Evolutionary conservation across 2,329 filamentous ascomycete species (phyloP).

Genomic region (Fusarium sp.): DNA sequence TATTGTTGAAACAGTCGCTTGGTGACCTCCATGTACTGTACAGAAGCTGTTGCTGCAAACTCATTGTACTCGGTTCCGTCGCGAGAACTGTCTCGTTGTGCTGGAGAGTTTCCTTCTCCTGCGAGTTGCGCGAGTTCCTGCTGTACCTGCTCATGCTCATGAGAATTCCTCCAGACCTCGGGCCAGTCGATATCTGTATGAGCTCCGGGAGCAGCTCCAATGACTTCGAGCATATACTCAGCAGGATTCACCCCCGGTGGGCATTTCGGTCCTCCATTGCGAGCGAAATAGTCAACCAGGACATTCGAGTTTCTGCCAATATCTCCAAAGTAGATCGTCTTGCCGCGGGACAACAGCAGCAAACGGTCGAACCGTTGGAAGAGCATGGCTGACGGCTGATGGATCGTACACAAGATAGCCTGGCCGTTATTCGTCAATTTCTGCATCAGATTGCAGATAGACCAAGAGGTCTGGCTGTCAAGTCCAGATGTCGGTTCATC

Average conservation of each 20-base stretch:
- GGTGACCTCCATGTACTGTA: constrained; percentile 55
- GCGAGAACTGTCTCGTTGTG: not conserved
- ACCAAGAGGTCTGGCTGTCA: constrained; percentile 73
- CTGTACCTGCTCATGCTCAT: constrained; percentile 53
- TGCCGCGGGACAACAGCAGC: constrained; percentile 72
- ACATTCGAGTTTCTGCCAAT: constrained; percentile 70
- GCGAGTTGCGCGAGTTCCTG: constrained; percentile 53
- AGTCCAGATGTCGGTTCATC: constrained; percentile 73
- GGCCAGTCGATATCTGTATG: constrained; percentile 60
- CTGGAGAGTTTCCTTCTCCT: not conserved
- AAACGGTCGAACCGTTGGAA: constrained; percentile 70
- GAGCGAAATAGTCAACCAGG: constrained; percentile 73
- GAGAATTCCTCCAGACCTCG: constrained; percentile 55
- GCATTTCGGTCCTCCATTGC: constrained; percentile 70
- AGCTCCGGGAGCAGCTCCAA: constrained; percentile 64
- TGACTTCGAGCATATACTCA: constrained; percentile 74
- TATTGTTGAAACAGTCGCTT: constrained; percentile 57
- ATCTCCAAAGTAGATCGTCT: constrained; percentile 77
- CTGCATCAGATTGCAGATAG: constrained; percentile 71
- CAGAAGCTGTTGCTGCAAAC: constrained; percentile 52
- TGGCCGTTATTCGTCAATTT: constrained; percentile 69
- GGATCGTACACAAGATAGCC: constrained; percentile 66
- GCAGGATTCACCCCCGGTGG: constrained; percentile 73
- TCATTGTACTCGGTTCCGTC: constrained; percentile 45
- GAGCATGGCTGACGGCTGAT: constrained; percentile 65